These are phyloP conservation scores for Stachybotrys chlorohalonatus DNA, from an alignment of 2,329 filamentous ascomycete species.

Conservation along the genomic window DNA sequence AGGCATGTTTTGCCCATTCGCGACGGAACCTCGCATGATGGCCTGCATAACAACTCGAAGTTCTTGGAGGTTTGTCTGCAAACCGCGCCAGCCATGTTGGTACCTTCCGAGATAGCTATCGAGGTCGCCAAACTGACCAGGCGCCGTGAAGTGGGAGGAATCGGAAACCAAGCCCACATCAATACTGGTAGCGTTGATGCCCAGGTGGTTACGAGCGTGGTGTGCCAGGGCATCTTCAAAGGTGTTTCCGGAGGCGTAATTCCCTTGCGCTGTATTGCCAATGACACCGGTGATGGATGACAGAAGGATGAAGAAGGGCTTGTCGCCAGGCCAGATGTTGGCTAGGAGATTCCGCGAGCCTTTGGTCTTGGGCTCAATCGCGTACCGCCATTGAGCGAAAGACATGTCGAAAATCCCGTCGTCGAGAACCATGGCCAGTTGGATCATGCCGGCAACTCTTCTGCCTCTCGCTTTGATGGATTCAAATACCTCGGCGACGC, in stretches of 20 bases:
- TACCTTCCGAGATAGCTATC: conserved; percentile 4
- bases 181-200: conserved; percentile 2
- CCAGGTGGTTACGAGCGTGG: conserved; percentile 1
- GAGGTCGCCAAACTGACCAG: conserved; percentile 6
- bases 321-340: not conserved
- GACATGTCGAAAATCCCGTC: conserved; percentile 5
- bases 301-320: conserved; percentile 9
- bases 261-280: conserved; percentile 7
- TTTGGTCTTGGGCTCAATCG: conserved; percentile 6
- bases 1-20: too few species aligned
- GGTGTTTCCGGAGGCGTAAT: conserved; percentile 9
- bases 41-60: too few species aligned
- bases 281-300: conserved; percentile 10
- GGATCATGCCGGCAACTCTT: not conserved
- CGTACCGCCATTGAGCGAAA: conserved; percentile 4
- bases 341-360: conserved; percentile 8
- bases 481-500: too few species aligned
- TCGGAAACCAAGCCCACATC: conserved; percentile 7
- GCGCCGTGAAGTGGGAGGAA: conserved; percentile 6
- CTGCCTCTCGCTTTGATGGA: too few species aligned
- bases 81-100: conserved; percentile 7
- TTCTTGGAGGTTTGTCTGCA: too few species aligned
- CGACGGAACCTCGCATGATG: too few species aligned
- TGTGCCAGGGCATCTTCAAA: conserved; percentile 9
- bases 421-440: not conserved